Evolutionary conservation across 495 filamentous ascomycete species (phyloP).

Genomic region (Talaromyces borbonicus): DNA sequence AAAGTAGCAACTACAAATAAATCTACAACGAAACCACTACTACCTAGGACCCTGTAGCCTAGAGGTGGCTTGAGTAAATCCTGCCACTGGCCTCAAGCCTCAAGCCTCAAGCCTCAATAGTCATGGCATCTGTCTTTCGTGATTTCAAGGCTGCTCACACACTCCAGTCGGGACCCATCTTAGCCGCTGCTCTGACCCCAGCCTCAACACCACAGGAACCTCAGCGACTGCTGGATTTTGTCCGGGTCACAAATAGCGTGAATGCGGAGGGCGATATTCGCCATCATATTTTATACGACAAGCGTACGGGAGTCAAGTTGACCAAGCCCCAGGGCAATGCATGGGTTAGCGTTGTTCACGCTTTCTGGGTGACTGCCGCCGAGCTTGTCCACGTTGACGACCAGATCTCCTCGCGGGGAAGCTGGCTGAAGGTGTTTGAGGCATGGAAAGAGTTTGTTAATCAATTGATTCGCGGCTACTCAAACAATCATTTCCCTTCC

Average conservation of each 20-base stretch:
- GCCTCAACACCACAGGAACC: conserved; percentile 45
- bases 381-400: conserved; percentile 52
- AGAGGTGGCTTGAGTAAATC: no score
- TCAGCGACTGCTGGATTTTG: conserved; percentile 50
- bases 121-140: conserved; percentile 53
- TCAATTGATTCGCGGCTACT: conserved; percentile 64
- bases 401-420: conserved; percentile 32
- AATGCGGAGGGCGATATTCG: conserved; percentile 52
- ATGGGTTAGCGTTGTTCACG: conserved; percentile 74
- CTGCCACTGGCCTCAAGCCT: no score
- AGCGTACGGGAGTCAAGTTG: conserved; percentile 32
- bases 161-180: conserved; percentile 47
- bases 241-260: conserved; percentile 47
- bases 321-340: conserved; percentile 54
- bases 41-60: no score
- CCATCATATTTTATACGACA: conserved; percentile 50
- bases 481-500: conserved; percentile 54
- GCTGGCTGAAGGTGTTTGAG: conserved; percentile 69
- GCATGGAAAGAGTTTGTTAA: conserved; percentile 74
- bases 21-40: no score
- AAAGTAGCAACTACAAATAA: no score
- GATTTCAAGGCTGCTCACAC: conserved; percentile 53
- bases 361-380: conserved; percentile 72
- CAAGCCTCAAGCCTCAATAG: no score
- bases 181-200: conserved; percentile 63